Evolutionary conservation across 345 rosid species (phyloP).

Genomic region (Noccaea bulbosa): DNA sequence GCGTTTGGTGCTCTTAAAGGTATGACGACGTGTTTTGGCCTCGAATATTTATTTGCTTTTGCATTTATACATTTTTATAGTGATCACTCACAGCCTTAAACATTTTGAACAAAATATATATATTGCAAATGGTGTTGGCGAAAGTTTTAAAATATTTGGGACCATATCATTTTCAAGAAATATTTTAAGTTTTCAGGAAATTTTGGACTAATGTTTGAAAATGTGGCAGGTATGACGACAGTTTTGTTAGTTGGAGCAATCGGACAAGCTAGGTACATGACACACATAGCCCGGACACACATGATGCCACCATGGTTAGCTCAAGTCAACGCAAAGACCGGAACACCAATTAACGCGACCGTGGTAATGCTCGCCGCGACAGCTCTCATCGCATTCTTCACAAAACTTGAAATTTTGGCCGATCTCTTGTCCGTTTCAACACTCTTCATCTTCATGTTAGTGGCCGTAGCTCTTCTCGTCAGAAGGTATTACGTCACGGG

Average conservation of each 20-base stretch:
- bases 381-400: constrained; percentile 71
- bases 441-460: constrained; percentile 78
- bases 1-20: constrained; percentile 76
- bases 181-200: no score
- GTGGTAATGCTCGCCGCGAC: constrained; percentile 63
- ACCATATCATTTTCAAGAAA: no score
- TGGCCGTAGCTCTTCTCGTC: constrained; percentile 72
- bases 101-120: no score
- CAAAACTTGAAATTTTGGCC: constrained; percentile 60
- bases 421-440: constrained; percentile 76
- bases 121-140: no score
- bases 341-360: constrained; percentile 79
- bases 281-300: constrained; percentile 89
- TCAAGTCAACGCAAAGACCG: constrained; percentile 59
- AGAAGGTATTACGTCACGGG: constrained; percentile 74
- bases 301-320: constrained; percentile 95
- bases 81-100: no score
- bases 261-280: constrained; percentile 82
- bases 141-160: no score
- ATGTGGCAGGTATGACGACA: constrained; percentile 64
- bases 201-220: no score
- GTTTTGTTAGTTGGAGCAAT: constrained; percentile 71
- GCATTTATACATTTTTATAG: no score
- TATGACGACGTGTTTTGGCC: constrained; percentile 54
- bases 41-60: neutral